A percentile compares a stretch with the other conserved stretches of the same genome.
These are phyloP conservation scores for Leccinum sublutescens DNA, from an alignment of 768 basidiomycete genomes.

Conservation along the genomic window DNA sequence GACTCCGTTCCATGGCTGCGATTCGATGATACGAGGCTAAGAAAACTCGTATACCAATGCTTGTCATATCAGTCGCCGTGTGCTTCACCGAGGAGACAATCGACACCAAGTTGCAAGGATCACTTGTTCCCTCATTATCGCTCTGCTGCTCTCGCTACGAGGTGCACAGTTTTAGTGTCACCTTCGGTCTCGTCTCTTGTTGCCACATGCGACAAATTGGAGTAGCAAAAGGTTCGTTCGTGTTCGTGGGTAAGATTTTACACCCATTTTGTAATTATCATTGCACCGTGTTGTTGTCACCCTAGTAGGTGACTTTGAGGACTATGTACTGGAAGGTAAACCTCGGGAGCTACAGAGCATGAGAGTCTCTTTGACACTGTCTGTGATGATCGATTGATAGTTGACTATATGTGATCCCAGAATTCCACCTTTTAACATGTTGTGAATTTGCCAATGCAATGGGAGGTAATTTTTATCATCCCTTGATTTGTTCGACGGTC, in stretches of 20 bases:
- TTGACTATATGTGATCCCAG: no score
- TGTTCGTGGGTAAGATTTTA: neutral
- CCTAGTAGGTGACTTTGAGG: slow-evolving; percentile 38
- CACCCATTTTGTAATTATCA: neutral
- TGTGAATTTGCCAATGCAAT: slow-evolving; percentile 40
- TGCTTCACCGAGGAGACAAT: slow-evolving; percentile 57
- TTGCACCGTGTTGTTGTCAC: neutral
- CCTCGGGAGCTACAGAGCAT: slow-evolving; percentile 57
- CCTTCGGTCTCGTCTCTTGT: slow-evolving; percentile 71
- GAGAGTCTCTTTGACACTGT: slow-evolving; percentile 25
- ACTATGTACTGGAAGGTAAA: slow-evolving; percentile 54
- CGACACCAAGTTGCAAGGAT: slow-evolving; percentile 71
- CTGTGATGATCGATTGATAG: neutral
- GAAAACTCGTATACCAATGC: slow-evolving; percentile 80
- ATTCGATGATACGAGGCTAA: slow-evolving; percentile 68
- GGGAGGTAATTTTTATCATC: no score
- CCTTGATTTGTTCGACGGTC: no score
- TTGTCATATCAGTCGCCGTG: slow-evolving; percentile 80
- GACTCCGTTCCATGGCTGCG: neutral
- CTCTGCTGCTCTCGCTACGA: slow-evolving; percentile 62
- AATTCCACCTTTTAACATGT: no score
- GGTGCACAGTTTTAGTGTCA: slow-evolving; percentile 84
- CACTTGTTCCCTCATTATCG: slow-evolving; percentile 90
- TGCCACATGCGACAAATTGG: slow-evolving; percentile 81
- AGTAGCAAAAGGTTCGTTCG: slow-evolving; percentile 66